Evolutionary conservation across 1,284 basidiomycete species (phyloP), one percentile per base, ranked within the genome.

Genomic region (Rhodotorula sp.): DNA sequence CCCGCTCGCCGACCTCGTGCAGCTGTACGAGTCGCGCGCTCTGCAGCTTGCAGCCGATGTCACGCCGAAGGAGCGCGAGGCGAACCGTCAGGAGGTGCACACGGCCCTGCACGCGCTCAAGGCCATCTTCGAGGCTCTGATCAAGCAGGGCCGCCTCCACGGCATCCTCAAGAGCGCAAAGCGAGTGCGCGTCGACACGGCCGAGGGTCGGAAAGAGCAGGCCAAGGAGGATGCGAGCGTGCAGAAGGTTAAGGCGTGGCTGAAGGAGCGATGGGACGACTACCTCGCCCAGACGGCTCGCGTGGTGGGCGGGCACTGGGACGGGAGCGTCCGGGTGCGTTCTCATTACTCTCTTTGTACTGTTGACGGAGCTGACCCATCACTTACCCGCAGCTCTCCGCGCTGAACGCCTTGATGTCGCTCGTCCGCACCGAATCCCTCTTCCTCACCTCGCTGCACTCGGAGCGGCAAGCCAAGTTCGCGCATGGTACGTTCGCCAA

Each of bases 51-150:
- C 85, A 86, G 49, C 70, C 3, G 23, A 80, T 78, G 34, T 83
- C 71, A 54, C 66, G 62, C 19, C 74, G 34, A 55, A 92, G 54
- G 54, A 61, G 34, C 66, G 54, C 54, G 69, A 74, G 57, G 13
- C n/a, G 42, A 72, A 74, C 48, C 64, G 70, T 1, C 73, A 85
- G 73, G 84, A 87, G 50, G 86, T 87, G 16, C 90, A 90, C 68
- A 92, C 90, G 78, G 88, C 87, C 0, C 85, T 93, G 16, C 96
- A 93, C 82, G 88, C 92, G 0, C 81, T 91, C 27, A 94, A 96
- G 81, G 85, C 92, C 44, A 84, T 90, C 23, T 94, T 93, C 80
- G 87, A 91, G 8, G 78, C 86, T 42, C 82, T 91, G 45, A 85
- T 93, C 55, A 81, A 85, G 10, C 84, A 84, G 60, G 86, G 87